Conservation (phyloP, 106 monocot species). For the Acanthochlamys bracteata region DNA sequence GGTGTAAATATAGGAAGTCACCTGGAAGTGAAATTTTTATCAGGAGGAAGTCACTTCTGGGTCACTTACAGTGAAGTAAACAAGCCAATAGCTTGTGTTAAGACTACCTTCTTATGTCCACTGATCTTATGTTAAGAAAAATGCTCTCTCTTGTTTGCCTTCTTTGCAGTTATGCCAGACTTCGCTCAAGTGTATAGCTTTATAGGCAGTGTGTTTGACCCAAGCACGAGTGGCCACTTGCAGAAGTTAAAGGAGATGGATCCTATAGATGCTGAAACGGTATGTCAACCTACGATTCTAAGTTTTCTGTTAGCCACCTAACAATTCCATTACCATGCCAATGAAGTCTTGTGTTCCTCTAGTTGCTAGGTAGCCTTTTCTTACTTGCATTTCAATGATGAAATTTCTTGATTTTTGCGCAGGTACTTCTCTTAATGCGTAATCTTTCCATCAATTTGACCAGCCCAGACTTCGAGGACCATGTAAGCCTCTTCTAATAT, state of each 20-base stretch:
- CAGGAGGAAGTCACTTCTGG: no score
- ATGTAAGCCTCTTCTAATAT: constrained; percentile 38
- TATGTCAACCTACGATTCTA: constrained; percentile 23
- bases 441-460: constrained; percentile 83
- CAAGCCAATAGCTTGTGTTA: no score
- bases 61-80: no score
- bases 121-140: no score
- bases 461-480: constrained; percentile 82
- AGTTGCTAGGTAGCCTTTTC: no score
- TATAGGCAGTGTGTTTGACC: constrained; percentile 89
- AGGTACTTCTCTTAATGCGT: constrained; percentile 85
- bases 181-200: constrained; percentile 85
- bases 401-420: constrained; percentile 7
- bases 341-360: not conserved
- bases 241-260: constrained; percentile 93
- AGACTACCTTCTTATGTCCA: no score
- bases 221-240: constrained; percentile 64
- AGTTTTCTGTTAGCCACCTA: not conserved
- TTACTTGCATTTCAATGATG: not conserved
- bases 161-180: constrained; percentile 79
- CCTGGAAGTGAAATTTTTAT: no score
- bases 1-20: no score
- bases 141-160: not conserved
- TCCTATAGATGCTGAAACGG: constrained; percentile 94
- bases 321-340: not conserved